Conservation (phyloP, 108 stramenopile species). For the Chaetoceros tenuissimus region DNA sequence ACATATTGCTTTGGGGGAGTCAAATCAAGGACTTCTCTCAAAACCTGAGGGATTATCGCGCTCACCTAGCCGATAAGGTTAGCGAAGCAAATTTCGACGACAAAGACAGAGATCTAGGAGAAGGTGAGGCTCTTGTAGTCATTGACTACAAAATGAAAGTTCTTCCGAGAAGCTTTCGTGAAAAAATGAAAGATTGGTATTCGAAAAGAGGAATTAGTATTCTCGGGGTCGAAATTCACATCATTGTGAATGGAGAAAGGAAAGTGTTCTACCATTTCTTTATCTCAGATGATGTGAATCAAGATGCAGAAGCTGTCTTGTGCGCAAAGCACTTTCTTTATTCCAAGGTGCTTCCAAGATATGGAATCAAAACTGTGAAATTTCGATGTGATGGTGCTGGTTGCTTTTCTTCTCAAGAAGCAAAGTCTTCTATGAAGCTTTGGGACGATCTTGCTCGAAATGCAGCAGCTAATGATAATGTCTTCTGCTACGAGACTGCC, state of each 20-base stretch:
- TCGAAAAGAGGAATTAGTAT: not conserved
- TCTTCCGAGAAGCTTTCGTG: not conserved
- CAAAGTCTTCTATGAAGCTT: not conserved
- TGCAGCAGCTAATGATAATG: not conserved
- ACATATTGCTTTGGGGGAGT: not conserved
- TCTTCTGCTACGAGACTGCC: too few relatives aligned
- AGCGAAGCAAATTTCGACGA: not conserved
- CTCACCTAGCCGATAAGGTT: not conserved
- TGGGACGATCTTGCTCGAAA: not conserved
- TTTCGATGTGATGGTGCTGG: slow-evolving; percentile 1
- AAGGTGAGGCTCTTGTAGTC: not conserved
- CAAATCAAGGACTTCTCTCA: not conserved
- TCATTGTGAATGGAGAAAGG: not conserved
- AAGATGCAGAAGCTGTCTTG: not conserved
- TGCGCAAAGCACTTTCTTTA: not conserved
- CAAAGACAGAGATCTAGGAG: not conserved
- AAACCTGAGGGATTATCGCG: not conserved
- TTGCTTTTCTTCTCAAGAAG: not conserved
- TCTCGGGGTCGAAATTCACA: not conserved
- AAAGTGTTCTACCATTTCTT: not conserved
- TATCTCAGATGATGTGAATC: not conserved
- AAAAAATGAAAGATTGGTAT: not conserved
- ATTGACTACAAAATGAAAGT: not conserved
- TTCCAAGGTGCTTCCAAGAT: not conserved
- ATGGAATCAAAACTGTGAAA: not conserved